Evolutionary conservation across 345 rosid genomes (phyloP), one percentile per base, ranked within the genome.

Genomic region (Melaleuca quinquenervia): DNA sequence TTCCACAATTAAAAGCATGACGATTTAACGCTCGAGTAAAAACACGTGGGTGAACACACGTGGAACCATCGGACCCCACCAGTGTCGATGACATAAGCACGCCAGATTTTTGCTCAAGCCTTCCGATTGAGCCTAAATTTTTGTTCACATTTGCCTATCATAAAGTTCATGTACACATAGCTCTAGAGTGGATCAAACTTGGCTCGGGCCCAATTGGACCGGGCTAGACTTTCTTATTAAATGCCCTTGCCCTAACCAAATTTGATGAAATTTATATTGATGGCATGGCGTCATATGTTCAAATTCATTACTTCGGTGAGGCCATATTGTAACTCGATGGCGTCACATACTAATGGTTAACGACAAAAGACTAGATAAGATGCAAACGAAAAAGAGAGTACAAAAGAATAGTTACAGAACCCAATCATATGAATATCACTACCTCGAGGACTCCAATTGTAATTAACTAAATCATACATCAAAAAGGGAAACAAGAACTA

Each of bases 311-410:
- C 41, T 2, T 7, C 1, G 22, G 20, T 16, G 3, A 62, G 16
- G 6, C 1, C 11, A 29, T 62, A 6, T 15, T 29, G 2, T 29
- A 16, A 64, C 15, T 64, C 44, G 16, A 29, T 5, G 2, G 0
- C 0, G 11, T 64, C 29, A 62, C 7, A n/a, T n/a, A n/a, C 36
- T 29, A 36, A 29, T 14, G 3, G 32, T 58, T 29, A 44, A 64
- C 0, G 1, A 58, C 0, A 13, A 56, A 56, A 27, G 0, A 15
- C 44, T 15, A 0, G 11, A 18, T 18, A 32, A 64, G 76, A 64
- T 29, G 1, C 3, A 11, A 15, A 62, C 15, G 21, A 29, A 15
- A 62, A 29, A 29, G 22, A 7, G 41, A 62, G 29, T 29, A 16
- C 11, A 15, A 15, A 62, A 62, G 29, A 29, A 62, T 7, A 29